Percentiles rank a stretch among this genome's conserved stretches.
phyloP scores from a whole-genome alignment of 345 rosid genomes.

The Arabidopsis arenosa region DNA sequence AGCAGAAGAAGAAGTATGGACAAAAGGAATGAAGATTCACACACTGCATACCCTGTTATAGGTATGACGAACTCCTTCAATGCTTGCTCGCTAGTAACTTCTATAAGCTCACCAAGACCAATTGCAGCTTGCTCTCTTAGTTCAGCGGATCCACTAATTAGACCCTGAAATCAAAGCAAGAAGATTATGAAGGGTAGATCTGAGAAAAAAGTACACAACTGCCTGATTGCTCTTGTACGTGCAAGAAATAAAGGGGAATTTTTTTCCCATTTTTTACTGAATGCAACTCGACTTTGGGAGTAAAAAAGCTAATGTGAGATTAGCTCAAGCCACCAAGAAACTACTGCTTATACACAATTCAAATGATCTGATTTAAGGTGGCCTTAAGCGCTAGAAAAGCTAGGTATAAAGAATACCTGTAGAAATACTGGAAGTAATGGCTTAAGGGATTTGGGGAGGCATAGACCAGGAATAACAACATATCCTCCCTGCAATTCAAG shows the following conservation, averaged over 20 bases:
- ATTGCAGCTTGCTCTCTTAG: conserved; percentile 95
- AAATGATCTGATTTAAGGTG: conserved; percentile 2
- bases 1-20: conserved; percentile 11
- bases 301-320: conserved; percentile 4
- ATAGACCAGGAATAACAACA: conserved; percentile 87
- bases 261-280: background rate
- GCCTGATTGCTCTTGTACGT: background rate
- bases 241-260: conserved; percentile 13
- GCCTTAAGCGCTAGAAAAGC: background rate
- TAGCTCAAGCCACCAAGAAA: conserved; percentile 15
- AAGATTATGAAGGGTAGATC: background rate
- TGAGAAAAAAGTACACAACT: background rate
- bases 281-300: background rate
- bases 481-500: conserved; percentile 78
- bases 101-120: conserved; percentile 97
- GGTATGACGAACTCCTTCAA: conserved; percentile 91
- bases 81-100: conserved; percentile 91
- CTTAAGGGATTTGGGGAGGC: conserved; percentile 92
- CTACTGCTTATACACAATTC: conserved; percentile 6
- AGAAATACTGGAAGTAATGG: conserved; percentile 94
- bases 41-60: conserved; percentile 82
- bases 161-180: conserved; percentile 58
- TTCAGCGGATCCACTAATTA: conserved; percentile 90
- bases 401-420: conserved; percentile 60
- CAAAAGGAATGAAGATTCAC: conserved; percentile 27